Evolutionary conservation across 1,139 yeast genomes (phyloP).

Genomic region (Geotrichum candidum): DNA sequence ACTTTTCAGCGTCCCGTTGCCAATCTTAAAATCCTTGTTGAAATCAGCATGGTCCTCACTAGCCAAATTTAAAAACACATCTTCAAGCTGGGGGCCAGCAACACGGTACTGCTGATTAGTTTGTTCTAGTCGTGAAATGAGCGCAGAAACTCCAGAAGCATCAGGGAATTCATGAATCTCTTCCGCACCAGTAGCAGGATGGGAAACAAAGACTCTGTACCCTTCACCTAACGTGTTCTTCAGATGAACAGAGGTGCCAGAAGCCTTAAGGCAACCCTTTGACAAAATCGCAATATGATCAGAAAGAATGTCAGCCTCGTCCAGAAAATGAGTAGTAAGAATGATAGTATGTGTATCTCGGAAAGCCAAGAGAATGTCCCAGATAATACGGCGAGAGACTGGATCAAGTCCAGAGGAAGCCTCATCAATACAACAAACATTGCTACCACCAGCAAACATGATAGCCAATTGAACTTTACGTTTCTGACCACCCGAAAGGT

Average conservation of each 20-base stretch:
- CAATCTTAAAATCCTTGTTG: conserved; percentile 3
- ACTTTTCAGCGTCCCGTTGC: background rate
- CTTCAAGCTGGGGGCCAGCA: conserved; percentile 35
- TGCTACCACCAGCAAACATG: conserved; percentile 36
- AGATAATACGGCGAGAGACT: conserved; percentile 34
- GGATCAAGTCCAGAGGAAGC: conserved; percentile 39
- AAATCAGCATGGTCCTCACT: conserved; percentile 31
- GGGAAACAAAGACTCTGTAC: conserved; percentile 27
- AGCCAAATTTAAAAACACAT: conserved; percentile 34
- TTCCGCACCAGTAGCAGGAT: conserved; percentile 28
- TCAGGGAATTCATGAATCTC: conserved; percentile 22
- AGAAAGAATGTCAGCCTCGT: conserved; percentile 37
- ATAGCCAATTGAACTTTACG: conserved; percentile 79
- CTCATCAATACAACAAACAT: conserved; percentile 37
- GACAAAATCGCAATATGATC: conserved; percentile 36
- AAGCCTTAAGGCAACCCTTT: conserved; percentile 31
- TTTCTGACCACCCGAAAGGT: conserved; percentile 85
- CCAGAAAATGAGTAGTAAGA: conserved; percentile 37
- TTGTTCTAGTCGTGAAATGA: conserved; percentile 24
- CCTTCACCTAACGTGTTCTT: conserved; percentile 35
- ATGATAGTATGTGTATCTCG: conserved; percentile 31
- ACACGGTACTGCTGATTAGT: conserved; percentile 26
- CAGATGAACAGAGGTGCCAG: conserved; percentile 33
- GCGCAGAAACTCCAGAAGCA: conserved; percentile 24
- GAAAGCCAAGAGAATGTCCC: conserved; percentile 35